Evolutionary conservation across 2,329 filamentous ascomycete species (phyloP).

Genomic region (Phialocephala subalpina): DNA sequence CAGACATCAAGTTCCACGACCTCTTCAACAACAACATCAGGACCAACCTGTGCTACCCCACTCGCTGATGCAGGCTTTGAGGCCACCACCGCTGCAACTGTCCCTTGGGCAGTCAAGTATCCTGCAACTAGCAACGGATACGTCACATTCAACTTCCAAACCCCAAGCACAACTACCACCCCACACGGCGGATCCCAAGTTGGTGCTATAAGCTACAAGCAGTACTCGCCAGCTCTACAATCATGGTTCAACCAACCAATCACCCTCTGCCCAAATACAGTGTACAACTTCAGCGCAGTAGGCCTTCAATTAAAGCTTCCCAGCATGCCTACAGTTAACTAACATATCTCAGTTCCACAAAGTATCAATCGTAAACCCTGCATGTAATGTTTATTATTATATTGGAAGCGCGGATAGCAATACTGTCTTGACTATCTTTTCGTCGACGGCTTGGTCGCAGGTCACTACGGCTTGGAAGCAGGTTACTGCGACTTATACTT

Average conservation of each 20-base stretch:
- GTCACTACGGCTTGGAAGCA: background rate
- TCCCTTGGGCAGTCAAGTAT: background rate
- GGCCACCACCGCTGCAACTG: background rate
- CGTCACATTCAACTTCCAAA: background rate
- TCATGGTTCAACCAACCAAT: background rate
- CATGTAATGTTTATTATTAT: background rate
- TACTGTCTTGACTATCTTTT: no score
- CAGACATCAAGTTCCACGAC: background rate
- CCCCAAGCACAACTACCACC: background rate
- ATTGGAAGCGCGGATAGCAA: background rate
- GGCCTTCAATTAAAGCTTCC: no score
- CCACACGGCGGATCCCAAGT: background rate
- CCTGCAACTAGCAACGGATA: background rate
- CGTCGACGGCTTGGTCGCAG: no score
- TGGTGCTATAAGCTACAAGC: background rate
- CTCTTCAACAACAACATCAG: background rate
- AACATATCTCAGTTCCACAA: background rate
- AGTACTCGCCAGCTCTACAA: background rate
- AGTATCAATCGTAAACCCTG: background rate
- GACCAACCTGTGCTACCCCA: background rate
- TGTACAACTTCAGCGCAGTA: background rate
- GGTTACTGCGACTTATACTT: background rate
- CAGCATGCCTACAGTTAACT: no score
- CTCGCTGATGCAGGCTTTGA: background rate
- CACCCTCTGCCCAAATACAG: background rate